A percentile compares a stretch with the other conserved stretches of the same genome.
phyloP scores from a whole-genome alignment of 805 yeast genomes.

The Phaffomyces antillensis region DNA sequence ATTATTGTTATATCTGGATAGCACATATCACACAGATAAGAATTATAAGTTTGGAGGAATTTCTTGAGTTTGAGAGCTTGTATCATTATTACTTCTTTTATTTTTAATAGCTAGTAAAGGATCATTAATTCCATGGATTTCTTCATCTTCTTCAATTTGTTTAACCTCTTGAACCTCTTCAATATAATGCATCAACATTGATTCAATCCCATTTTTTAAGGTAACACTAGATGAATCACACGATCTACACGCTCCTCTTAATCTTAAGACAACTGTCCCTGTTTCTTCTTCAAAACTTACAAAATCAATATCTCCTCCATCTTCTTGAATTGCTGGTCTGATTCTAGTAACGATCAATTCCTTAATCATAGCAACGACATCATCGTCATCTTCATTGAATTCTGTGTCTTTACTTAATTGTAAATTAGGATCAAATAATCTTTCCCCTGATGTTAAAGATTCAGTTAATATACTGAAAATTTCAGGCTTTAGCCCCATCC shows the following conservation, averaged over 20 bases:
- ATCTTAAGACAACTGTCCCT: conserved; percentile 52
- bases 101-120: conserved; percentile 12
- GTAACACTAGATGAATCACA: conserved; percentile 63
- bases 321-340: conserved; percentile 69
- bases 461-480: conserved; percentile 36
- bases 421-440: conserved; percentile 36
- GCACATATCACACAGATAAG: no score
- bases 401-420: conserved; percentile 30
- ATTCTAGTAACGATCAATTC: conserved; percentile 64
- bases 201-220: conserved; percentile 60
- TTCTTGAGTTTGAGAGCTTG: neutral
- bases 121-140: conserved; percentile 4
- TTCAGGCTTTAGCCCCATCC: conserved; percentile 62
- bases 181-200: conserved; percentile 62
- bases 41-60: conserved; percentile 14
- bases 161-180: conserved; percentile 59
- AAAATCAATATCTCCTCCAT: conserved; percentile 70
- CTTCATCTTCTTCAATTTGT: conserved; percentile 36
- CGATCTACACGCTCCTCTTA: conserved; percentile 68
- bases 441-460: conserved; percentile 34
- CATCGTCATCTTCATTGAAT: conserved; percentile 57
- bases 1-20: no score
- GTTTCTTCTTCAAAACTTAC: conserved; percentile 50
- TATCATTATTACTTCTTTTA: conserved; percentile 2
- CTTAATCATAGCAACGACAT: conserved; percentile 57